Conservation (phyloP, 768 basidiomycete species). For the Strobilomyces echinocephalus region DNA sequence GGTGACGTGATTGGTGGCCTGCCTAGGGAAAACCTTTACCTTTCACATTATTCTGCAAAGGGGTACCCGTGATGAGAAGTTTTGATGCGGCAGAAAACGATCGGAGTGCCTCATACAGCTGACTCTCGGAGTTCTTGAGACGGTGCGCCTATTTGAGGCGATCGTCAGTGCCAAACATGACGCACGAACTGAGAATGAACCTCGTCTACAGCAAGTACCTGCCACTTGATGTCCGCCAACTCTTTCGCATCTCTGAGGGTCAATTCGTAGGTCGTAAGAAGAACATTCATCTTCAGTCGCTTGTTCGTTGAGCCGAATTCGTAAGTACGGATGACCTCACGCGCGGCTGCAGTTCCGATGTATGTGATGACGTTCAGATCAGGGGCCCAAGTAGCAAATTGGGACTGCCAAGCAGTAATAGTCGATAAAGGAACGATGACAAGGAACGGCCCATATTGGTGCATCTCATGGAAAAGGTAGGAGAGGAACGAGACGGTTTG, state of each 20-base stretch:
- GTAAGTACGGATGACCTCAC: slow-evolving; percentile 86
- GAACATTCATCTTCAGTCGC: slow-evolving; percentile 93
- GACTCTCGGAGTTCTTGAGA: slow-evolving; percentile 95
- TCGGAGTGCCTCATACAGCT: slow-evolving; percentile 89
- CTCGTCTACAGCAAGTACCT: slow-evolving; percentile 93
- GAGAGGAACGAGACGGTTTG: slow-evolving; percentile 95
- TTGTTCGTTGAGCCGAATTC: slow-evolving; percentile 90
- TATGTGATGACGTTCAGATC: slow-evolving; percentile 96
- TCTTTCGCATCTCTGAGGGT: slow-evolving; percentile 87
- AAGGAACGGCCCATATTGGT: slow-evolving; percentile 95
- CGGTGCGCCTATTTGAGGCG: slow-evolving; percentile 72
- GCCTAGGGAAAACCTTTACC: slow-evolving; percentile 43
- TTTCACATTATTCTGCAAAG: slow-evolving; percentile 98
- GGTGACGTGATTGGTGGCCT: slow-evolving; percentile 4
- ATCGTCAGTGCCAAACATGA: slow-evolving; percentile 14
- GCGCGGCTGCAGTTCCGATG: slow-evolving; percentile 82
- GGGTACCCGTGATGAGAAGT: slow-evolving; percentile 96
- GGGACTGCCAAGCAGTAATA: slow-evolving; percentile 96
- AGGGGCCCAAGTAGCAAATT: slow-evolving; percentile 93
- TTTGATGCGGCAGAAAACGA: slow-evolving; percentile 88
- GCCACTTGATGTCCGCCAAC: slow-evolving; percentile 94
- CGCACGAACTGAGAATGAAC: slow-evolving; percentile 36
- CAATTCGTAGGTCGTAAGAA: slow-evolving; percentile 96
- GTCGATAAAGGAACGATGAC: slow-evolving; percentile 98
- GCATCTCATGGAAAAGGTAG: slow-evolving; percentile 86